Conservation (phyloP, 2,329 filamentous ascomycete genomes). For the Cercospora sp. region DNA sequence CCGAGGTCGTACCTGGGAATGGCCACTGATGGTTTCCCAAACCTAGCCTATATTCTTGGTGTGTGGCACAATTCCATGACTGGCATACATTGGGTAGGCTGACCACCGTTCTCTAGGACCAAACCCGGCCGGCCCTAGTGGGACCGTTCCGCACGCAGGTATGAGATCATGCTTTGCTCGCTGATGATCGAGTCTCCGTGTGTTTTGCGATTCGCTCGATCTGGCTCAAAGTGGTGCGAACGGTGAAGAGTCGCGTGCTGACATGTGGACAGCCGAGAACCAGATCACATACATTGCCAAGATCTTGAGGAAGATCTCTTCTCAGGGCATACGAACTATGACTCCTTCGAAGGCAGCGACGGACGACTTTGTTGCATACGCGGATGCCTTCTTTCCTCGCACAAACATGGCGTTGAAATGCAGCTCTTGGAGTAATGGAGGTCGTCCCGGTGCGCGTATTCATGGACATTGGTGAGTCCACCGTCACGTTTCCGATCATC, state of each 20-base stretch:
- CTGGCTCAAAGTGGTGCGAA: neutral
- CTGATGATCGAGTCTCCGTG: neutral
- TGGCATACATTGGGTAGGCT: neutral
- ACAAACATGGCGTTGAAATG: slow-evolving; percentile 63
- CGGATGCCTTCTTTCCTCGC: slow-evolving; percentile 53
- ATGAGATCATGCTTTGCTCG: neutral
- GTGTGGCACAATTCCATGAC: slow-evolving; percentile 14
- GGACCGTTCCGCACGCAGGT: slow-evolving; percentile 47
- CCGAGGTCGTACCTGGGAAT: slow-evolving; percentile 36
- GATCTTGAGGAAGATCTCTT: slow-evolving; percentile 64
- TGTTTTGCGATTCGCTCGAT: neutral
- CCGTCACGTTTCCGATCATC: neutral
- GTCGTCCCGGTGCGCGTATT: slow-evolving; percentile 54
- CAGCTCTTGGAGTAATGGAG: slow-evolving; percentile 72
- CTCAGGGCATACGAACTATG: slow-evolving; percentile 66
- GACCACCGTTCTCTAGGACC: slow-evolving; percentile 20
- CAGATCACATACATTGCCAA: slow-evolving; percentile 67
- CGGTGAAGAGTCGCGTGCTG: neutral
- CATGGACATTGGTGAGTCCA: slow-evolving; percentile 59
- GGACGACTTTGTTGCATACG: slow-evolving; percentile 39
- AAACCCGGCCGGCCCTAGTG: slow-evolving; percentile 26
- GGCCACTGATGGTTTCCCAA: slow-evolving; percentile 30
- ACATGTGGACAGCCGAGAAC: slow-evolving; percentile 54
- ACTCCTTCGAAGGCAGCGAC: slow-evolving; percentile 59
- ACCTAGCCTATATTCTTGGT: slow-evolving; percentile 30